phyloP scores from a whole-genome alignment of 2,329 filamentous ascomycete genomes.

The Diaporthe sp. region DNA sequence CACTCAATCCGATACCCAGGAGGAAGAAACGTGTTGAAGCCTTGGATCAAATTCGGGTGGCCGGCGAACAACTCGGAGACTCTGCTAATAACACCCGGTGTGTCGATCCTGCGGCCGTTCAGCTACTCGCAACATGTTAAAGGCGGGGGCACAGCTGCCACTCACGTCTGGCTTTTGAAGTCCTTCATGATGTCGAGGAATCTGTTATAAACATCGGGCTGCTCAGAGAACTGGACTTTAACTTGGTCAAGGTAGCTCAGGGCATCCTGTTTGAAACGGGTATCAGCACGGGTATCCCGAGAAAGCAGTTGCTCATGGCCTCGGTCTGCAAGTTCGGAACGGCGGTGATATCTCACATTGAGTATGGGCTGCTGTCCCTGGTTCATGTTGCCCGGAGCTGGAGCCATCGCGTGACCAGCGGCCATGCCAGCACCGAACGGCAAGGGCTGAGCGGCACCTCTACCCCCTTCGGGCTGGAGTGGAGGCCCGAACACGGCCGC shows the following conservation, averaged over 20 bases:
- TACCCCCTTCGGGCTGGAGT: constrained; percentile 70
- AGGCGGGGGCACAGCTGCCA: constrained; percentile 44
- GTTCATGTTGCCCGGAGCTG: constrained; percentile 69
- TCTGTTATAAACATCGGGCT: constrained; percentile 96
- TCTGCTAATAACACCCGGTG: constrained; percentile 95
- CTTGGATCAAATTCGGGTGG: constrained; percentile 94
- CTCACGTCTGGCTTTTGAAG: constrained; percentile 96
- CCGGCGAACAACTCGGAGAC: constrained; percentile 97
- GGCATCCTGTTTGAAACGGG: constrained; percentile 66
- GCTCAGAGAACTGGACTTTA: constrained; percentile 96
- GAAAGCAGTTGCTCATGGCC: constrained; percentile 29
- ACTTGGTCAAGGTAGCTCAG: constrained; percentile 98
- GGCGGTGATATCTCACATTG: constrained; percentile 65
- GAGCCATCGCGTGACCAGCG: constrained; percentile 51
- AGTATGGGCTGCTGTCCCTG: constrained; percentile 89
- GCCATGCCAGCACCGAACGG: constrained; percentile 63
- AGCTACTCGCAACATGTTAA: constrained; percentile 34
- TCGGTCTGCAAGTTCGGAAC: constrained; percentile 22
- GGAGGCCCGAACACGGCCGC: constrained; percentile 79
- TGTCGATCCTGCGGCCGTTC: constrained; percentile 80
- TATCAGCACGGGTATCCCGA: constrained; percentile 45
- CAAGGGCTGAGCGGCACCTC: constrained; percentile 72
- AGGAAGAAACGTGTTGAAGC: constrained; percentile 97
- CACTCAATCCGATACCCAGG: constrained; percentile 98
- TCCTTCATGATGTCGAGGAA: constrained; percentile 99